Evolutionary conservation across 1,139 yeast species (phyloP), one percentile per base, ranked within the genome.

Genomic region (Yamadazyma aaseri): DNA sequence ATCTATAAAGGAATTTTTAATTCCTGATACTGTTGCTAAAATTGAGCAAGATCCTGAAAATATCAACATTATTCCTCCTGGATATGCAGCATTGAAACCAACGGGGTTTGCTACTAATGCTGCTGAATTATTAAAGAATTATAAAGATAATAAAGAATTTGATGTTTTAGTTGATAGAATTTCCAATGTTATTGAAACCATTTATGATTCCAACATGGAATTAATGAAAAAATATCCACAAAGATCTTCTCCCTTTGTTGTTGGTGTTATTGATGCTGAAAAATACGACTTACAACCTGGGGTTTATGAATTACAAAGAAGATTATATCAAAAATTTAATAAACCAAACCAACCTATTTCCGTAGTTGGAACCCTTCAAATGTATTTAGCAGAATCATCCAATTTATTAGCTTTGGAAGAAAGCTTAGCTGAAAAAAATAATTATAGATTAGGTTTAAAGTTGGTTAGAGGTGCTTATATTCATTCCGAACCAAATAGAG

Each of bases 401-500:
- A 70, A 70, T 18, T 73, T 85, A 47, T 66, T 90, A 45, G 61
- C 76, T 23, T 45, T 61, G 29, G 97, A 90, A 55, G 76, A 79
- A 46, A 63, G 69, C 42, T 66, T 80, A 41, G 96, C 97, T 10
- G 51, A 62, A 40, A 59, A 73, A 39, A 72, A 74, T 41, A 69
- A 72, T 39, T 90, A 89, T 60, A 76, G 85, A 53, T 64, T 89
- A 42, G 97, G 96, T 14, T 71, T 89, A 65, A 92, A 92, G 60
- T 73, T 92, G 37, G 98, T 92, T n/a, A 79, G 98, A 58, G 98
- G 98, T 44, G 98, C 98, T 6, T 92, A 92, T 65, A 79, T 90
- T 44, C 97, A 90, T 58, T 79, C 95, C 3, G 97, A 92, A 63
- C 76, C 83, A 28, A 70, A 83, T 45, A 73, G 97, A 52, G 46